These are phyloP conservation scores for Rhytidhysteron rufulum DNA, from an alignment of 2,329 filamentous ascomycete genomes.

Conservation along the genomic window DNA sequence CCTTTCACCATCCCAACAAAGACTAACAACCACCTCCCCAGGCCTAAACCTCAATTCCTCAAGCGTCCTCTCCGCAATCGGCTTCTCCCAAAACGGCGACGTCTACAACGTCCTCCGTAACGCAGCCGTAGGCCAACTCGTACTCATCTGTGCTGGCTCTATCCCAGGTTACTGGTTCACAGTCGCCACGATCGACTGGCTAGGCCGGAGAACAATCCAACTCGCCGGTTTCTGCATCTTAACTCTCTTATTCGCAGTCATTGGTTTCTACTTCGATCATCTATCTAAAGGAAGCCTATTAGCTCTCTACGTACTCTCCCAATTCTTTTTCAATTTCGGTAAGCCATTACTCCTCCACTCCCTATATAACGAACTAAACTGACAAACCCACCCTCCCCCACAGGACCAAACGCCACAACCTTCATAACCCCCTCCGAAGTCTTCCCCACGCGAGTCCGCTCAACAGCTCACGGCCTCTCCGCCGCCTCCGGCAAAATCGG, in stretches of 20 bases:
- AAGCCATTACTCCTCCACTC: no score
- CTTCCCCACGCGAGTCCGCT: constrained; percentile 44
- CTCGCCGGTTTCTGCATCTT: constrained; percentile 13
- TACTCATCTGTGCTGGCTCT: constrained; percentile 69
- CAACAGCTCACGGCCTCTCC: constrained; percentile 42
- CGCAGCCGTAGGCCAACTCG: constrained; percentile 72
- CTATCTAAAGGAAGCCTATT: constrained; percentile 31
- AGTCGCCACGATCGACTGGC: constrained; percentile 54
- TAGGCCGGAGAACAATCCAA: constrained; percentile 48
- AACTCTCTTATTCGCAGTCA: constrained; percentile 12
- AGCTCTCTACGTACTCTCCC: constrained; percentile 38
- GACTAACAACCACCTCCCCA: no score
- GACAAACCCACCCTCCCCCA: not conserved
- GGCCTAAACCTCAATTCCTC: constrained; percentile 66
- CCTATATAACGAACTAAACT: no score
- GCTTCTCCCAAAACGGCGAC: constrained; percentile 55
- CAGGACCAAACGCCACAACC: constrained; percentile 38
- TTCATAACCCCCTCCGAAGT: constrained; percentile 45
- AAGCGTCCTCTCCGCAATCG: constrained; percentile 64
- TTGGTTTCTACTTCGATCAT: constrained; percentile 10
- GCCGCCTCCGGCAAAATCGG: constrained; percentile 42
- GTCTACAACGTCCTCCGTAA: constrained; percentile 67
- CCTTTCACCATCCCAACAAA: no score
- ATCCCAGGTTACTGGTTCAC: constrained; percentile 70
- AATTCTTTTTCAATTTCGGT: constrained; percentile 46